A percentile compares a stretch with the other conserved stretches of the same genome.
Conservation (phyloP, 2,329 filamentous ascomycete genomes). For the Colletotrichum phormii region DNA sequence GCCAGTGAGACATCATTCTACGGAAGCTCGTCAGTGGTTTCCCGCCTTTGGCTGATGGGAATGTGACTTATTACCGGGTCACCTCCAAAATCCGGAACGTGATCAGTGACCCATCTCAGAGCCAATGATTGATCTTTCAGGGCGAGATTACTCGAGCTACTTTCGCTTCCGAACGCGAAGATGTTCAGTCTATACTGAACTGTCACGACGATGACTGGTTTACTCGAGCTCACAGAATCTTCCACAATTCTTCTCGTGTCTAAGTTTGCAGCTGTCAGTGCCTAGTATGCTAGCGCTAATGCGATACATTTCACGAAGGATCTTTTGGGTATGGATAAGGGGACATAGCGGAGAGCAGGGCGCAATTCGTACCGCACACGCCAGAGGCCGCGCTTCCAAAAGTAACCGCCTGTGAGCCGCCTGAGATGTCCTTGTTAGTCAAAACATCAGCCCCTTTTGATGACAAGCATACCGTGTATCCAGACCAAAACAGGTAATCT, state of each 20-base stretch:
- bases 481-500: conserved; percentile 55
- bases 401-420: conserved; percentile 56
- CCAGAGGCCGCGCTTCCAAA: conserved; percentile 55
- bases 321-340: neutral
- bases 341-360: neutral
- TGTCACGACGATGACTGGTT: conserved; percentile 37
- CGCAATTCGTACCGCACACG: conserved; percentile 51
- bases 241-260: conserved; percentile 49
- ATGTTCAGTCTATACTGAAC: conserved; percentile 43
- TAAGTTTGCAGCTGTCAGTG: conserved; percentile 28
- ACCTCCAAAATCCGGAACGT: conserved; percentile 44
- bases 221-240: conserved; percentile 45
- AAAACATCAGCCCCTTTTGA: neutral
- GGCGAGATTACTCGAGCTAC: conserved; percentile 49
- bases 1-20: conserved; percentile 52
- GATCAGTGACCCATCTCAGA: conserved; percentile 44
- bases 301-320: neutral
- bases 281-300: neutral
- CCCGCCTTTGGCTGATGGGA: too few relatives aligned
- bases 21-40: neutral
- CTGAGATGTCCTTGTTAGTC: conserved; percentile 30
- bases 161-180: conserved; percentile 55
- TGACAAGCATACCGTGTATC: conserved; percentile 52
- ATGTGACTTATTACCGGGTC: conserved; percentile 38
- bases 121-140: conserved; percentile 48